phyloP scores from a whole-genome alignment of 176 grass and related monocot genomes.

The Avena eriantha region DNA sequence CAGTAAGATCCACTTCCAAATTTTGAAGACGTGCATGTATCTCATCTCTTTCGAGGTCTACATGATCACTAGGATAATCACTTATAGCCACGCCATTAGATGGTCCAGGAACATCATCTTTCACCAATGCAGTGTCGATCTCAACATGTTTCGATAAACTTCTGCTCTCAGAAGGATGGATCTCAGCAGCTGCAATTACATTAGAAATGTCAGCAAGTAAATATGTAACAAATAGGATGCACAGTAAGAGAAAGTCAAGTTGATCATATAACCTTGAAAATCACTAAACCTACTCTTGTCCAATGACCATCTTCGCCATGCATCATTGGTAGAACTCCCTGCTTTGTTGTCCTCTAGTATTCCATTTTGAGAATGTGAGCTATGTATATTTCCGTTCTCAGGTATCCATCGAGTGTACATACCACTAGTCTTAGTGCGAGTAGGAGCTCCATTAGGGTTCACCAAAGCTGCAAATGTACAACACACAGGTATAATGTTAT shows the following conservation, averaged over 20 bases:
- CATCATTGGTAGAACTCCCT: constrained; percentile 45
- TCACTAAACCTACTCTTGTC: constrained; percentile 55
- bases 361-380: constrained; percentile 55
- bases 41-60: constrained; percentile 57
- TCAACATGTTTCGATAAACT: constrained; percentile 25
- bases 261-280: constrained; percentile 59
- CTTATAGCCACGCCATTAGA: constrained; percentile 44
- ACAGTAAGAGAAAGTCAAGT: constrained; percentile 31
- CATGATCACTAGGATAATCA: constrained; percentile 43
- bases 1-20: constrained; percentile 77
- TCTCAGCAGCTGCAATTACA: constrained; percentile 61
- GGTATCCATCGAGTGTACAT: constrained; percentile 22
- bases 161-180: constrained; percentile 49
- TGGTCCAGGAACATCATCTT: constrained; percentile 43
- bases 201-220: constrained; percentile 47
- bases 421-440: neutral
- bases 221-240: constrained; percentile 28
- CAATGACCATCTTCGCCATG: constrained; percentile 64
- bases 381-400: constrained; percentile 38
- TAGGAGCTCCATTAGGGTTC: constrained; percentile 21
- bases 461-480: constrained; percentile 43
- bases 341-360: constrained; percentile 41
- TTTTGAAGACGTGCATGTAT: constrained; percentile 69
- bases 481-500: neutral
- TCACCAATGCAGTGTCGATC: constrained; percentile 29